phyloP scores from a whole-genome alignment of 2,329 filamentous ascomycete genomes.

The Talaromyces piceae region DNA sequence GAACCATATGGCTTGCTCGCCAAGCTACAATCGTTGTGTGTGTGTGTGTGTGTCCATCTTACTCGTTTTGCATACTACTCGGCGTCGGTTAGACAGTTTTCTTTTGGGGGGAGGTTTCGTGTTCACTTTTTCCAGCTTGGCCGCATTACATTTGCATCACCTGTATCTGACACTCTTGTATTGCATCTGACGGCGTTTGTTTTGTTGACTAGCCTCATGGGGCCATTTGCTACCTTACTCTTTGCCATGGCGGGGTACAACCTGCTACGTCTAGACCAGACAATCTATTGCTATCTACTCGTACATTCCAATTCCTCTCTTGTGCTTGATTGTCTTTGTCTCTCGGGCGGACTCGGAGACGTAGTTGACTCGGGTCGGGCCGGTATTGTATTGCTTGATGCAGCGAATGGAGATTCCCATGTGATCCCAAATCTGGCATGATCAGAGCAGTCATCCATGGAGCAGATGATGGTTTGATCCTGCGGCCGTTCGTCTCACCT shows the following conservation, averaged over 20 bases:
- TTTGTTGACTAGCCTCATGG: background rate
- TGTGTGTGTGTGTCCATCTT: too few relatives aligned
- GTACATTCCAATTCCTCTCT: background rate
- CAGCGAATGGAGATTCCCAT: too few relatives aligned
- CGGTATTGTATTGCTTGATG: too few relatives aligned
- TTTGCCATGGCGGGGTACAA: background rate
- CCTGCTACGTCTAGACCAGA: background rate
- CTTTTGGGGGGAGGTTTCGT: background rate
- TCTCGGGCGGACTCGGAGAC: background rate
- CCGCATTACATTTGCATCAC: constrained; percentile 1
- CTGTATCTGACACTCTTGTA: background rate
- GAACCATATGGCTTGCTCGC: too few relatives aligned
- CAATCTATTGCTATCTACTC: background rate
- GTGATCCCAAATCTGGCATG: too few relatives aligned
- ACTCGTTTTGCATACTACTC: too few relatives aligned
- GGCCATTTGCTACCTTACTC: background rate
- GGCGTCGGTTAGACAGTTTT: background rate
- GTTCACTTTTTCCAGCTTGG: too few relatives aligned
- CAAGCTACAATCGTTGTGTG: too few relatives aligned
- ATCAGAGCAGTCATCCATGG: too few relatives aligned
- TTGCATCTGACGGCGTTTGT: background rate
- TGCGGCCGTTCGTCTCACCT: too few relatives aligned
- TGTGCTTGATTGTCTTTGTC: background rate
- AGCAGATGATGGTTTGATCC: too few relatives aligned
- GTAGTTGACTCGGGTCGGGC: too few relatives aligned